Conservation (phyloP, 768 basidiomycete species). For the Suillus placidus region DNA sequence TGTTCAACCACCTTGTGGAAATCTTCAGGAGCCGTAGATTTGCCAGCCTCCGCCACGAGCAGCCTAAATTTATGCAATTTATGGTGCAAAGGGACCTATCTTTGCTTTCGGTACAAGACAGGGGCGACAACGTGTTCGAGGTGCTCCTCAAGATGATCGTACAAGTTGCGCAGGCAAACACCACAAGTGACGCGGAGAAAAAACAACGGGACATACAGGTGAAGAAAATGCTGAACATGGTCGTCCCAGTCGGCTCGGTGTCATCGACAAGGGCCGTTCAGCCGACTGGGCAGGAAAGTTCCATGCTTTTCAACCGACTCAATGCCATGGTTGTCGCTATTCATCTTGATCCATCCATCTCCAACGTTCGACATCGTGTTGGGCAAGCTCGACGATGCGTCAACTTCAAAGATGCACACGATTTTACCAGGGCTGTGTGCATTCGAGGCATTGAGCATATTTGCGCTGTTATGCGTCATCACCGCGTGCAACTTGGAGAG, state of each 20-base stretch:
- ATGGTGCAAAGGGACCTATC: conserved; percentile 56
- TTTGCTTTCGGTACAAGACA: conserved; percentile 51
- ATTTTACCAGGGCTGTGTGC: conserved; percentile 64
- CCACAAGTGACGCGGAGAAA: conserved; percentile 30
- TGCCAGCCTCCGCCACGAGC: conserved; percentile 65
- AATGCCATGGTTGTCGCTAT: conserved; percentile 71
- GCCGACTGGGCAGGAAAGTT: conserved; percentile 57
- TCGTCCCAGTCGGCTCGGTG: conserved; percentile 71
- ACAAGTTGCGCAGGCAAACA: conserved; percentile 50
- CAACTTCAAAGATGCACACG: conserved; percentile 65
- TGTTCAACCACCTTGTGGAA: conserved; percentile 67
- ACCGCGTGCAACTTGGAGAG: conserved; percentile 50
- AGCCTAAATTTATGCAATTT: conserved; percentile 72
- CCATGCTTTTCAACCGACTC: conserved; percentile 83
- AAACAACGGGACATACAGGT: conserved; percentile 45
- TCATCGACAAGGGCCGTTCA: conserved; percentile 58
- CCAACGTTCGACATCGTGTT: conserved; percentile 54
- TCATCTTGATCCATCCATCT: conserved; percentile 59
- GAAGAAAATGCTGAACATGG: conserved; percentile 72
- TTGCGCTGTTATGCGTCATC: conserved; percentile 59
- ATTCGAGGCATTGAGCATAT: conserved; percentile 78
- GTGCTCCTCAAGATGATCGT: conserved; percentile 81
- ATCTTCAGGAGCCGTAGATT: conserved; percentile 81
- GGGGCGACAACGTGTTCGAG: conserved; percentile 72
- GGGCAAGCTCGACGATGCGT: conserved; percentile 69